These are phyloP conservation scores for Ganoderma meredithae DNA, from an alignment of 1,284 basidiomycete genomes.

Conservation along the genomic window DNA sequence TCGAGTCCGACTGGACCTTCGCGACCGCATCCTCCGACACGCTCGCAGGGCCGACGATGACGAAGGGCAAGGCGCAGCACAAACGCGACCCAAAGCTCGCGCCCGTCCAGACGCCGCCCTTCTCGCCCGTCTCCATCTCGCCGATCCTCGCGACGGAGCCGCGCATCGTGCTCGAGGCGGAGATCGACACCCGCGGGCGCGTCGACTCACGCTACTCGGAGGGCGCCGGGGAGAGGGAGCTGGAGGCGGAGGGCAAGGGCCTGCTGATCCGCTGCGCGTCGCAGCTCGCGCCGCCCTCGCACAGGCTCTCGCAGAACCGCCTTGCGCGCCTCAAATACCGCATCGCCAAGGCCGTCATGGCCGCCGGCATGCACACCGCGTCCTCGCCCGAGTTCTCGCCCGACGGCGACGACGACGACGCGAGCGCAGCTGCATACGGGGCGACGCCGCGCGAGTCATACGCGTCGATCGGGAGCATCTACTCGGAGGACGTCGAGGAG, in stretches of 20 bases:
- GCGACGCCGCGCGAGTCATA: constrained; percentile 22
- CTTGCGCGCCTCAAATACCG: constrained; percentile 48
- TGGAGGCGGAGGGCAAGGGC: constrained; percentile 33
- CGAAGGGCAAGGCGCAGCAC: constrained; percentile 12
- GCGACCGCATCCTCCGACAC: constrained; percentile 39
- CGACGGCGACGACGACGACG: constrained; percentile 7
- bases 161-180: constrained; percentile 17
- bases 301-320: constrained; percentile 43
- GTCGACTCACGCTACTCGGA: not conserved
- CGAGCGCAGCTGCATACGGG: not conserved
- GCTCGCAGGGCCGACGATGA: constrained; percentile 24
- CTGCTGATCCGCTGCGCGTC: constrained; percentile 50
- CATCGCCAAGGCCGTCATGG: constrained; percentile 53
- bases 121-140: constrained; percentile 9
- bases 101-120: constrained; percentile 10
- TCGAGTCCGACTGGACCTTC: constrained; percentile 33
- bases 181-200: constrained; percentile 21
- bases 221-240: not conserved
- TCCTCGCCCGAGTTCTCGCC: constrained; percentile 21
- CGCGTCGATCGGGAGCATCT: constrained; percentile 35
- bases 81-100: constrained; percentile 7
- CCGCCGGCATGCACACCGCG: constrained; percentile 55
- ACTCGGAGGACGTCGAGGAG: constrained; percentile 31
- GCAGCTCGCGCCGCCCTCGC: constrained; percentile 30
- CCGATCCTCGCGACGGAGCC: constrained; percentile 15